Conservation (phyloP, 371 early-diverging fungal species). For the Zopfochytrium polystomum region DNA sequence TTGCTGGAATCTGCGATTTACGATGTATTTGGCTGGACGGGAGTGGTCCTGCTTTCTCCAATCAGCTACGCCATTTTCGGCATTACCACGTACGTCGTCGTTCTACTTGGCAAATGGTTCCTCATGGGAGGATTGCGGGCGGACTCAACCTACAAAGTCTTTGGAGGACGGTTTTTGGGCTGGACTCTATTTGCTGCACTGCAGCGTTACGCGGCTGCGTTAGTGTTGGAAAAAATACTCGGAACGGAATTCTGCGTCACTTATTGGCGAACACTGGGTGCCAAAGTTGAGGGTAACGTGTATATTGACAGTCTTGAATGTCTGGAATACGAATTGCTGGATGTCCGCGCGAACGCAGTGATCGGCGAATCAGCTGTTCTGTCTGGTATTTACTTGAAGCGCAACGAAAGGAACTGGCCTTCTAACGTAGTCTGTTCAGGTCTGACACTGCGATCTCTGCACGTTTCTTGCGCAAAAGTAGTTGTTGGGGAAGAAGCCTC, state of each 20-base stretch:
- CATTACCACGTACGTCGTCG: neutral
- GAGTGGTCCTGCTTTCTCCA: neutral
- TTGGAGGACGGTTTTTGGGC: neutral
- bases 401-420: too few relatives aligned
- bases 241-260: conserved; percentile 3
- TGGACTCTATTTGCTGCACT: conserved; percentile 2
- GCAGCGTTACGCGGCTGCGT: neutral
- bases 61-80: neutral
- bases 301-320: conserved; percentile 1
- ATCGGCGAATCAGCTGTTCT: conserved; percentile 1
- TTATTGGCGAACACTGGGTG: conserved; percentile 1
- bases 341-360: neutral
- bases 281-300: neutral
- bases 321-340: conserved; percentile 2
- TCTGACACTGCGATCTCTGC: neutral
- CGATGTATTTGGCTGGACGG: neutral
- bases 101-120: neutral
- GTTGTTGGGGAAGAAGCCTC: neutral
- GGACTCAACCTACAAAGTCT: neutral
- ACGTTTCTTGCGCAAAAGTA: neutral
- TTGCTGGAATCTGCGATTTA: neutral
- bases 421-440: neutral
- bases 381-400: too few relatives aligned
- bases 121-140: neutral
- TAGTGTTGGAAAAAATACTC: neutral